phyloP scores from a whole-genome alignment of 1,139 yeast species.

The Pneumocystis carinii region DNA sequence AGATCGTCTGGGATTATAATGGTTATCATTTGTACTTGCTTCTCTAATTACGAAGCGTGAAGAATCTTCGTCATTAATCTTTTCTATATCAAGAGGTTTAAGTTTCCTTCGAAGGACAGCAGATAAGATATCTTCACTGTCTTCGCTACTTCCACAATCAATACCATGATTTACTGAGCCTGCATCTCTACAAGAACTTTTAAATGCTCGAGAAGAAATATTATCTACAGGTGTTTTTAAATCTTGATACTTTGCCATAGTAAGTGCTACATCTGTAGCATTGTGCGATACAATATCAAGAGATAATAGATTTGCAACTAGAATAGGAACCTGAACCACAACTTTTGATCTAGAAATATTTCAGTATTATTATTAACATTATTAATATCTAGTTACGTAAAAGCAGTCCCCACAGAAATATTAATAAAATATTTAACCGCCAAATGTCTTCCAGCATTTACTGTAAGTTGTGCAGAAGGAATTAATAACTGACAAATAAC shows the following conservation, averaged over 20 bases:
- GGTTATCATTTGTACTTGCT: background rate
- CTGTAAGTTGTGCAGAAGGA: slow-evolving; percentile 8
- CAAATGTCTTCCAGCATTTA: slow-evolving; percentile 9
- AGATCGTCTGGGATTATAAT: background rate
- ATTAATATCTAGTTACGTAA: background rate
- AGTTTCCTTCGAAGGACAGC: background rate
- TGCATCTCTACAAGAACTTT: background rate
- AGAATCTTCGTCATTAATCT: background rate
- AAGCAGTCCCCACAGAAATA: slow-evolving; percentile 1
- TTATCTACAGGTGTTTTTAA: background rate
- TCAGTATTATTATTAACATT: background rate
- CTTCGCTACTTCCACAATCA: background rate
- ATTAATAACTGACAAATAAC: slow-evolving; percentile 5
- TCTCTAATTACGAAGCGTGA: background rate
- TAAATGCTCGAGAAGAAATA: background rate
- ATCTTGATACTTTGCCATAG: background rate
- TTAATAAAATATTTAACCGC: slow-evolving; percentile 2
- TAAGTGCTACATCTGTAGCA: background rate
- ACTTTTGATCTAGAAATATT: background rate
- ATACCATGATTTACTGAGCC: background rate
- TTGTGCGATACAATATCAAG: background rate
- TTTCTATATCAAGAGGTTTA: background rate
- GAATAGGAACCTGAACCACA: background rate
- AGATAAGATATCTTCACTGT: background rate
- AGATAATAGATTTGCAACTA: background rate